Conservation (phyloP, 805 yeast species). For the Debaryomyces castellii region DNA sequence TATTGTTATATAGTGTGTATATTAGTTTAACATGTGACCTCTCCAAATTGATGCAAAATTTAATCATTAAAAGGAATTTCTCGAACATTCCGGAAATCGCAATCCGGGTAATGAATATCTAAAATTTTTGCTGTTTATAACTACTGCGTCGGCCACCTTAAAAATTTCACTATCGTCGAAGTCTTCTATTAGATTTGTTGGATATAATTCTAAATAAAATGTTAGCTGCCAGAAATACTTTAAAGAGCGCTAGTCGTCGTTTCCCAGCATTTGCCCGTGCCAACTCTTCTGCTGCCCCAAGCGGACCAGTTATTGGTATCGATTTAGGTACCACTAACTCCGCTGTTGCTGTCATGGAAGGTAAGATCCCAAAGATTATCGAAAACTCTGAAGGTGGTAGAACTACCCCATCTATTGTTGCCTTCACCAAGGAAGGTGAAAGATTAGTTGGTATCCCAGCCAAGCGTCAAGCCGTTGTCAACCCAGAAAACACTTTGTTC, state of each 20-base stretch:
- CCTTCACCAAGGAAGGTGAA: conserved; percentile 89
- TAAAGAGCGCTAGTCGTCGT: conserved; percentile 38
- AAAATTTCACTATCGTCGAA: neutral
- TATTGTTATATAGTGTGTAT: neutral
- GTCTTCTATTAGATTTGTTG: conserved; percentile 1
- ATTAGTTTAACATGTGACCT: conserved; percentile 1
- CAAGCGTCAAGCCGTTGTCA: conserved; percentile 92
- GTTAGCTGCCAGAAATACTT: conserved; percentile 44
- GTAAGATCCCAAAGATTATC: conserved; percentile 70
- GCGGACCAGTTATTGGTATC: conserved; percentile 73
- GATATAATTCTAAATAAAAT: conserved; percentile 14
- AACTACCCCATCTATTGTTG: conserved; percentile 91
- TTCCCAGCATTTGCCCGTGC: conserved; percentile 26
- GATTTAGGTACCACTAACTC: conserved; percentile 90
- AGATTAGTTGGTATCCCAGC: conserved; percentile 93
- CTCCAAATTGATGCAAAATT: neutral
- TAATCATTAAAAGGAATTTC: conserved; percentile 1
- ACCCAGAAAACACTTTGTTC: conserved; percentile 89
- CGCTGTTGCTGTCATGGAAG: conserved; percentile 84
- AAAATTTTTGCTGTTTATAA: conserved; percentile 9
- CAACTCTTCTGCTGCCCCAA: conserved; percentile 32
- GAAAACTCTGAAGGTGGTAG: conserved; percentile 78
- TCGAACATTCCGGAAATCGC: conserved; percentile 8
- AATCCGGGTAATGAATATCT: conserved; percentile 8
- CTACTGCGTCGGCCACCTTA: conserved; percentile 5